Base-by-base conservation (phyloP, 805 yeast species). In the Cyberlindnera saturnus region DNA sequence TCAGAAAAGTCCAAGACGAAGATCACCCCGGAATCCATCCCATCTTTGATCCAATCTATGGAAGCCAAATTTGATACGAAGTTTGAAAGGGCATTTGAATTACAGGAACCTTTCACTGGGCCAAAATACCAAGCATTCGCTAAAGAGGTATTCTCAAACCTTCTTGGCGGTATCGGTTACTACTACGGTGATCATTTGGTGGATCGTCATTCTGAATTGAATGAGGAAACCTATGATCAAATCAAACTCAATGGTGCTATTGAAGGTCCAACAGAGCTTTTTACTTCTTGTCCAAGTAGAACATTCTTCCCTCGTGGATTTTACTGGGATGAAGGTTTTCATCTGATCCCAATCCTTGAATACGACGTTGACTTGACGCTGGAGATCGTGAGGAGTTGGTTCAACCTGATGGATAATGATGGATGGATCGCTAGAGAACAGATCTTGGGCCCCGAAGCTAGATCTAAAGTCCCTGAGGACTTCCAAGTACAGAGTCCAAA, bases 311-410 rank as follows among this genome's bases (percentile, higher is more conserved):
- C 99, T 4, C 74, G 99, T 49, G 99, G 99, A 0, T 93, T 93
- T 58, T 88, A 86, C 59, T 93, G 99, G 99, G 99, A 93, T 64
- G 99, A 93, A 65, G 99, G 99, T 0, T 93, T 93, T 64, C 96
- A 91, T 61, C 69, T 91, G 46, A 68, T 90, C 34, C 95, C 95
- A 7, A 67, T 93, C 32, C 63, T 86, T 52, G 82, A 83, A 38
- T 90, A 83, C 59, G 98, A 93, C 63, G 73, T 86, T 14, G 96
- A 87, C 56, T 67, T 90, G 36, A 86, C 80, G 0, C 69, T 89
- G 47, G 93, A 87, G 50, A 81, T 93, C 15, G 59, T 90, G 44
- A 74, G 81, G 56, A 85, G 96, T 40, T 93, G 99, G 99, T 86
- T 91, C 60, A 63, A 73, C 32, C 64, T 86, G 34, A 86, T 89